Base-by-base conservation (phyloP, 345 rosid genomes). In the Eutrema japonicum region DNA sequence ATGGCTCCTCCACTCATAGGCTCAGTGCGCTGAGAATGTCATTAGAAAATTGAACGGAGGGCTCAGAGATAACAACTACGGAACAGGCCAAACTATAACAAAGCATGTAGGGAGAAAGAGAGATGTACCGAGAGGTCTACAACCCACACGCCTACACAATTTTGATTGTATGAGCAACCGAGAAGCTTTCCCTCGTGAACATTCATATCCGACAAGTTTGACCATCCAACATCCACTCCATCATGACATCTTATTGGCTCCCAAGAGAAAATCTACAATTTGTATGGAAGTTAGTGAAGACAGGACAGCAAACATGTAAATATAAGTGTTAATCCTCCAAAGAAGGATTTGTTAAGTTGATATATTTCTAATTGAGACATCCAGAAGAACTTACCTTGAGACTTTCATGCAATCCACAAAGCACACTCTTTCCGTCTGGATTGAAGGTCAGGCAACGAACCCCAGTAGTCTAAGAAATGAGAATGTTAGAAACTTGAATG, bases 71-170 rank as follows among this genome's bases (percentile, higher is more conserved):
- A 72, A 35, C 64, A 68, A 65, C n/a, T 66, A 80, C 30, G 61
- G 63, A n/a, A 27, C 66, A 71, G 50, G 50, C 38, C 5, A 67
- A 16, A 27, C n/a, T 43, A 80, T 68, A 65, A 76, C 33, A 45
- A 70, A 8, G 41, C 35, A 14, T 10, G 10, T 11, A 54, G 11
- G 61, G 36, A 58, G 54, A 46, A 33, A 62, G 38, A 54, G 75
- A 55, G 66, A 59, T 51, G 75, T 92, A 95, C 99, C 89, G 94
- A 86, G 80, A 92, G 87, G 78, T 92, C 99, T 22, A 89, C 99
- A 74, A 96, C 98, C 99, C 99, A 96, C 59, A 96, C 97, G 78
- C 98, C 99, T 27, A 96, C 99, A 72, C 99, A 90, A 62, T 89
- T 96, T 84, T 96, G 99, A 82, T 96, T 96, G 78, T 85, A 88